Conservation (phyloP, 768 basidiomycete species). For the Phylloporus arenicola region DNA sequence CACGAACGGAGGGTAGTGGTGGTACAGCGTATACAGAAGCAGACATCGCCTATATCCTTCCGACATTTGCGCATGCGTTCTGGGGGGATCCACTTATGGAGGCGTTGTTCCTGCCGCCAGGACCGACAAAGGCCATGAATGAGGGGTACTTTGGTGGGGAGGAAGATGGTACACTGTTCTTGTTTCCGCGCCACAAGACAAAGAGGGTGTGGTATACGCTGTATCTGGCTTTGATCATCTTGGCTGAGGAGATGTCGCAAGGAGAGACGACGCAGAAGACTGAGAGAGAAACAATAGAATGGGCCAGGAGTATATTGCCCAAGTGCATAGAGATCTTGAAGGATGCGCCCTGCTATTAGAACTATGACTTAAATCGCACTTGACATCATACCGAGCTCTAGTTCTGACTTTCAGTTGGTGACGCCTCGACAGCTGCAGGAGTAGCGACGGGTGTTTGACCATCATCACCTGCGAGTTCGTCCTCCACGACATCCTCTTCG, state of each 20-base stretch:
- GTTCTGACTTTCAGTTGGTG: neutral
- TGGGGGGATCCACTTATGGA: constrained; percentile 80
- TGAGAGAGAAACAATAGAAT: constrained; percentile 25
- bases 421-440: constrained; percentile 24
- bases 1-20: constrained; percentile 5
- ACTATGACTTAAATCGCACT: neutral
- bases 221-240: constrained; percentile 51
- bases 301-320: constrained; percentile 39
- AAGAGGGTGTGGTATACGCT: constrained; percentile 75
- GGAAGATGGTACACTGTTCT: constrained; percentile 45
- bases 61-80: constrained; percentile 46
- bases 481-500: constrained; percentile 36
- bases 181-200: constrained; percentile 64
- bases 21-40: constrained; percentile 11
- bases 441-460: constrained; percentile 21
- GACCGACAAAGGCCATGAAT: constrained; percentile 44
- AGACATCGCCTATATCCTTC: constrained; percentile 34
- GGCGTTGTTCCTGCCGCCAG: constrained; percentile 49
- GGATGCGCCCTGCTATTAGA: constrained; percentile 33
- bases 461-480: constrained; percentile 29
- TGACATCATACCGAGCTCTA: constrained; percentile 2
- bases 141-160: constrained; percentile 51
- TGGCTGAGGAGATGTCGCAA: constrained; percentile 37
- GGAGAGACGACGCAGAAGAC: constrained; percentile 18
- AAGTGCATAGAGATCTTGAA: constrained; percentile 42